These are phyloP conservation scores for Gautieria morchelliformis DNA, from an alignment of 768 basidiomycete genomes.

Conservation along the genomic window DNA sequence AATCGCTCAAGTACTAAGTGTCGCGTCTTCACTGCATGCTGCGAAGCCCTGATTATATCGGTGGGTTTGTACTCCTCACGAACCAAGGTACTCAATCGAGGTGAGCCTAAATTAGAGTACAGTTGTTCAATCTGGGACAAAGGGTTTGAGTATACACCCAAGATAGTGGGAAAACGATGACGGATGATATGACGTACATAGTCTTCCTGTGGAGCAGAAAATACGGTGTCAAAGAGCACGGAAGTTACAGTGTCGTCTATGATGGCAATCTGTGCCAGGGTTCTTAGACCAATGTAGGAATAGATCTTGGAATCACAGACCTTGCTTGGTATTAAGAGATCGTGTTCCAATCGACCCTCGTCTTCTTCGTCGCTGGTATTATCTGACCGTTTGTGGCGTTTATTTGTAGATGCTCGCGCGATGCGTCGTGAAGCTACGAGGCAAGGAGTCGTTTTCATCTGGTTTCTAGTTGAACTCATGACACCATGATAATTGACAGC, in stretches of 20 bases:
- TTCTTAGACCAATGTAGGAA: not conserved
- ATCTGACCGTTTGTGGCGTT: conserved; percentile 16
- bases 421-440: conserved; percentile 65
- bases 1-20: conserved; percentile 70
- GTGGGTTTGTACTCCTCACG: conserved; percentile 66
- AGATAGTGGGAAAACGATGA: not conserved
- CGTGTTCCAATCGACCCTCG: conserved; percentile 63
- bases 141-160: not conserved
- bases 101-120: conserved; percentile 69
- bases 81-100: conserved; percentile 60
- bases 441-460: conserved; percentile 64
- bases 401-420: conserved; percentile 28
- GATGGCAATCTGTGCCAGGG: conserved; percentile 47
- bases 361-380: conserved; percentile 52
- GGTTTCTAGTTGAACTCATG: conserved; percentile 37
- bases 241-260: conserved; percentile 80
- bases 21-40: conserved; percentile 41
- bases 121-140: conserved; percentile 39
- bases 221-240: conserved; percentile 69
- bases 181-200: conserved; percentile 36
- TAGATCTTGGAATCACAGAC: conserved; percentile 12
- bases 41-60: conserved; percentile 39
- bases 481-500: conserved; percentile 61
- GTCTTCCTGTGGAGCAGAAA: conserved; percentile 83
- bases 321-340: conserved; percentile 52